These are phyloP conservation scores for Cyberlindnera americana DNA, from an alignment of 805 yeast genomes.

Conservation along the genomic window DNA sequence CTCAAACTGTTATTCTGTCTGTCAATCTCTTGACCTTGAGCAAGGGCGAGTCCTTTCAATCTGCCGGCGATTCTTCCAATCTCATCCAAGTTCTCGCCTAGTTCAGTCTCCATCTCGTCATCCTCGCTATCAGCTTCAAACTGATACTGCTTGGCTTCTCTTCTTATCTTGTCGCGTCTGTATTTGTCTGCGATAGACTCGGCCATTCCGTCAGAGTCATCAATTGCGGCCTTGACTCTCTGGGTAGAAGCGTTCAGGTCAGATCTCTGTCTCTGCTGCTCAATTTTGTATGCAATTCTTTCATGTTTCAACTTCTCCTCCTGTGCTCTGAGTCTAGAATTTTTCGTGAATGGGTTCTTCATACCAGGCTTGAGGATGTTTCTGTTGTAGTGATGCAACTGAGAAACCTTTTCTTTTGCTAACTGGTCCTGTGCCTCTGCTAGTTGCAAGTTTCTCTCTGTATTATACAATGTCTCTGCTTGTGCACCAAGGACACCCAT, in stretches of 20 bases:
- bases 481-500: slow-evolving; percentile 93
- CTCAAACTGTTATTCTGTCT: slow-evolving; percentile 72
- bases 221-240: slow-evolving; percentile 61
- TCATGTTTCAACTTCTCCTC: slow-evolving; percentile 67
- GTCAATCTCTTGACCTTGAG: slow-evolving; percentile 74
- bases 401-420: slow-evolving; percentile 79
- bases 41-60: slow-evolving; percentile 66
- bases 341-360: slow-evolving; percentile 84
- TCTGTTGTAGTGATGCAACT: slow-evolving; percentile 74
- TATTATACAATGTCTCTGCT: slow-evolving; percentile 75
- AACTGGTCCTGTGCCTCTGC: slow-evolving; percentile 79
- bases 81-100: slow-evolving; percentile 78
- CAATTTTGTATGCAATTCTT: slow-evolving; percentile 56
- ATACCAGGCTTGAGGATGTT: slow-evolving; percentile 78
- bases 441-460: slow-evolving; percentile 71
- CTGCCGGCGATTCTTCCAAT: slow-evolving; percentile 66
- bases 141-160: slow-evolving; percentile 66
- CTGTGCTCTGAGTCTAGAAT: slow-evolving; percentile 65
- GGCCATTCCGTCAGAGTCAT: slow-evolving; percentile 33
- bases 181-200: slow-evolving; percentile 34
- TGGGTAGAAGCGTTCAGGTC: slow-evolving; percentile 63
- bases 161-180: slow-evolving; percentile 34
- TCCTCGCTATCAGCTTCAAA: slow-evolving; percentile 92
- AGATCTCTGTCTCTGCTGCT: slow-evolving; percentile 57
- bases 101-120: slow-evolving; percentile 86